Conservation (phyloP, 805 yeast genomes). For the Grigorovia humatica region DNA sequence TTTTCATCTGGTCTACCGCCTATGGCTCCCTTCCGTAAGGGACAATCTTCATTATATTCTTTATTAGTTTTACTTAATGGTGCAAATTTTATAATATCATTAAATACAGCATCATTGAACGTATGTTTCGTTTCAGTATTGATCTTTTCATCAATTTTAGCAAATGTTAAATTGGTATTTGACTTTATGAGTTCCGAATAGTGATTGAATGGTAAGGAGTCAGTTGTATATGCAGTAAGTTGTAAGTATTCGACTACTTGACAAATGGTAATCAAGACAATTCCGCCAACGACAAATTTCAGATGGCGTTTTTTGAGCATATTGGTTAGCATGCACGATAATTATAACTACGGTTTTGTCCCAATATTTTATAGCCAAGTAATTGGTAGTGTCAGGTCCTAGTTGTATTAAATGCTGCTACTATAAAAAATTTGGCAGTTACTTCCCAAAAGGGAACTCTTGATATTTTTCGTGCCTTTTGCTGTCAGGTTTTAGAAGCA, state of each 20-base stretch:
- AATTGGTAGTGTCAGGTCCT: no score
- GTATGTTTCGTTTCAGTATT: neutral
- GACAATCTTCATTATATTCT: constrained; percentile 10
- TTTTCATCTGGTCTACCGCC: constrained; percentile 12
- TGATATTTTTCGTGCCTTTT: no score
- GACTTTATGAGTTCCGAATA: neutral
- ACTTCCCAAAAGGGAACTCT: no score
- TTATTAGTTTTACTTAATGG: constrained; percentile 18
- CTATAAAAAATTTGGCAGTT: no score
- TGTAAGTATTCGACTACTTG: neutral
- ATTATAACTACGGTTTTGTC: neutral
- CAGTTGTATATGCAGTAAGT: neutral
- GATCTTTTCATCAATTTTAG: neutral
- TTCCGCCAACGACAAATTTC: neutral
- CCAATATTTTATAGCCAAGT: no score
- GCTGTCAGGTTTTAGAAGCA: no score
- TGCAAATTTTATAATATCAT: constrained; percentile 2
- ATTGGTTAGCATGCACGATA: neutral
- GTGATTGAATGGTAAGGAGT: neutral
- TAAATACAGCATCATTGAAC: neutral
- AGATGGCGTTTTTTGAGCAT: neutral
- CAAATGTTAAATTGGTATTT: neutral
- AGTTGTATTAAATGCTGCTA: no score
- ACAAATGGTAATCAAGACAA: neutral
- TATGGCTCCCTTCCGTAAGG: constrained; percentile 13